phyloP scores from a whole-genome alignment of 2,329 filamentous ascomycete genomes.

The Stachybotrys echinatus region DNA sequence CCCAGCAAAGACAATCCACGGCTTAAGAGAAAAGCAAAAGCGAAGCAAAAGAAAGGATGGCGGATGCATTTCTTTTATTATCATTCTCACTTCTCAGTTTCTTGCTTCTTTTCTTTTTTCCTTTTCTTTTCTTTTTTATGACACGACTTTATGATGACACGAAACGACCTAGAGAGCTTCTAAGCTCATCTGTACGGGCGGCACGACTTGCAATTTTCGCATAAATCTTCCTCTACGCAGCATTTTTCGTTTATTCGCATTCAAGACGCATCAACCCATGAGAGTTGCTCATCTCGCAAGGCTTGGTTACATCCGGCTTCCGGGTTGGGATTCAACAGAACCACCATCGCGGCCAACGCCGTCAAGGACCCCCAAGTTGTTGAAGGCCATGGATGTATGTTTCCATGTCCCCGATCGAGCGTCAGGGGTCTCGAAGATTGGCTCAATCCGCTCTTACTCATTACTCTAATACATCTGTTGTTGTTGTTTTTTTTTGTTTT shows the following conservation, averaged over 20 bases:
- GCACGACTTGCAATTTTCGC: neutral
- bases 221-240: neutral
- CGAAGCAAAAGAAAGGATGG: neutral
- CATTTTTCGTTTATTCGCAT: neutral
- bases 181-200: slow-evolving; percentile 3
- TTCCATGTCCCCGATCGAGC: neutral
- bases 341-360: neutral
- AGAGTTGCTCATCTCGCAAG: neutral
- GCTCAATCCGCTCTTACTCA: no score
- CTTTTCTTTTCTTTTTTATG: slow-evolving; percentile 6
- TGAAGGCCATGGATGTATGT: neutral
- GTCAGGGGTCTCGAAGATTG: neutral
- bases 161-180: slow-evolving; percentile 14
- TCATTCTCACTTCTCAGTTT: neutral
- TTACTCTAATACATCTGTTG: neutral
- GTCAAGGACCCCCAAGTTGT: neutral
- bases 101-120: neutral
- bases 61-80: neutral
- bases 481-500: neutral
- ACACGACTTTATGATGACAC: slow-evolving; percentile 19
- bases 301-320: neutral
- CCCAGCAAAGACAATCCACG: neutral
- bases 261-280: neutral
- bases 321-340: slow-evolving; percentile 4
- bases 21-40: neutral